Evolutionary conservation across 768 basidiomycete species (phyloP).

Genomic region (Tulasnella sp.): DNA sequence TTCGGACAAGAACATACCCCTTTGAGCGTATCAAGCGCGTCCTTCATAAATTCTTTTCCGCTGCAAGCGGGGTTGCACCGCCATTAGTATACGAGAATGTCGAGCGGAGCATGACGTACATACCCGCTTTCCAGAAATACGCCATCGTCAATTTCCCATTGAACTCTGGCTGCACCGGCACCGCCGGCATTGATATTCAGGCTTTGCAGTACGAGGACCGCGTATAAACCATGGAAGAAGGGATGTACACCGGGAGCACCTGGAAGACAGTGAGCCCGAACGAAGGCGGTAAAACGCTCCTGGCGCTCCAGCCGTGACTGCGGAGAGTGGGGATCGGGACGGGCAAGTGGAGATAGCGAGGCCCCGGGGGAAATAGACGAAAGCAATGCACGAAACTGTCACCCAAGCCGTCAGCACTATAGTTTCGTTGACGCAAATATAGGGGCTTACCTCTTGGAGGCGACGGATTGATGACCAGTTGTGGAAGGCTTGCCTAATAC

Average conservation of each 20-base stretch:
- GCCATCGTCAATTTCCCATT: conserved; percentile 91
- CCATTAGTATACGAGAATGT: background rate
- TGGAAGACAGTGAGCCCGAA: conserved; percentile 71
- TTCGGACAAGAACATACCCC: conserved; percentile 53
- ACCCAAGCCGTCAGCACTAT: background rate
- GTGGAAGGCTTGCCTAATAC: conserved; percentile 75
- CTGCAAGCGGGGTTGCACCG: conserved; percentile 32
- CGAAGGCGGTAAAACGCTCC: conserved; percentile 61
- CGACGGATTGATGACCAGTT: conserved; percentile 62
- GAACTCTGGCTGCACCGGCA: conserved; percentile 54
- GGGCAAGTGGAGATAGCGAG: conserved; percentile 60
- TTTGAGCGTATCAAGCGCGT: conserved; percentile 81
- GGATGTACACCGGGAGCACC: conserved; percentile 84
- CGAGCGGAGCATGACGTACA: conserved; percentile 29
- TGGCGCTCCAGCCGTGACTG: conserved; percentile 66
- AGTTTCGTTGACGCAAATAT: background rate
- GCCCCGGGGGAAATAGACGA: conserved; percentile 66
- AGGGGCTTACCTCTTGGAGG: conserved; percentile 42
- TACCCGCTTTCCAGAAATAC: conserved; percentile 91
- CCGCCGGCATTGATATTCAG: conserved; percentile 72
- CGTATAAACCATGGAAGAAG: conserved; percentile 70
- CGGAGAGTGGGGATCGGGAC: conserved; percentile 49
- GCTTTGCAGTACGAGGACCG: conserved; percentile 65
- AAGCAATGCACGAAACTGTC: conserved; percentile 62
- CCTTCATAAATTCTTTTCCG: conserved; percentile 89